phyloP scores from a whole-genome alignment of 2,329 filamentous ascomycete species.

The Sporothrix schenckii region DNA sequence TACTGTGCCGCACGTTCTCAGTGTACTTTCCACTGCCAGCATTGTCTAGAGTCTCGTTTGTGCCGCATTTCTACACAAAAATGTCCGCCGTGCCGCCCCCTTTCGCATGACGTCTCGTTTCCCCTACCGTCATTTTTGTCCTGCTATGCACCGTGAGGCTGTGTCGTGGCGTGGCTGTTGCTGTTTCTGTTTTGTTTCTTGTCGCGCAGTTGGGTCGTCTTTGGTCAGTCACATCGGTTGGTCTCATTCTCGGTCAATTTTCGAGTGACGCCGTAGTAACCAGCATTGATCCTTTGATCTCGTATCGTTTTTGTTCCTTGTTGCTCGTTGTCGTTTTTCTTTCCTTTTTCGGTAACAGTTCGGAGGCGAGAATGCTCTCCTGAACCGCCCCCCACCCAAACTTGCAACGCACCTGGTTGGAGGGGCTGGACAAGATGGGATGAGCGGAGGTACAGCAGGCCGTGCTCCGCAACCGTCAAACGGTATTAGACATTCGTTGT shows the following conservation, averaged over 20 bases:
- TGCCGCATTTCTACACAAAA: not conserved
- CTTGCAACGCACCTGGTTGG: not conserved
- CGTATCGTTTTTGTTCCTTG: not conserved
- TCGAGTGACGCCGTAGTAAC: too few species aligned
- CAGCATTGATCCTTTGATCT: not conserved
- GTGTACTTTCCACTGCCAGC: not conserved
- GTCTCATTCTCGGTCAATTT: too few species aligned
- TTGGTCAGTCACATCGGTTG: too few species aligned
- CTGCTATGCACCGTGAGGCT: not conserved
- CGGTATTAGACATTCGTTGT: not conserved
- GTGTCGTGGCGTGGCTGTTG: slow-evolving; percentile 1
- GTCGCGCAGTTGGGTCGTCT: not conserved
- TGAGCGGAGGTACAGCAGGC: slow-evolving; percentile 10
- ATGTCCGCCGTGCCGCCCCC: not conserved
- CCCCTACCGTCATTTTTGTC: not conserved
- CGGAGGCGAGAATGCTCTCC: not conserved
- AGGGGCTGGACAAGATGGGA: slow-evolving; percentile 22
- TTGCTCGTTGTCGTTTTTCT: not conserved
- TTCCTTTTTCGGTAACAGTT: not conserved
- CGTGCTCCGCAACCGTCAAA: slow-evolving; percentile 8
- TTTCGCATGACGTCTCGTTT: slow-evolving; percentile 2
- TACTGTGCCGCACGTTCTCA: not conserved
- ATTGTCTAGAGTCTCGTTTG: too few species aligned
- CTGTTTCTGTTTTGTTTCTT: slow-evolving; percentile 11
- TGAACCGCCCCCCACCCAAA: not conserved